Evolutionary conservation across 2,329 filamentous ascomycete genomes (phyloP).

Genomic region (Aspergillus sclerotialis): DNA sequence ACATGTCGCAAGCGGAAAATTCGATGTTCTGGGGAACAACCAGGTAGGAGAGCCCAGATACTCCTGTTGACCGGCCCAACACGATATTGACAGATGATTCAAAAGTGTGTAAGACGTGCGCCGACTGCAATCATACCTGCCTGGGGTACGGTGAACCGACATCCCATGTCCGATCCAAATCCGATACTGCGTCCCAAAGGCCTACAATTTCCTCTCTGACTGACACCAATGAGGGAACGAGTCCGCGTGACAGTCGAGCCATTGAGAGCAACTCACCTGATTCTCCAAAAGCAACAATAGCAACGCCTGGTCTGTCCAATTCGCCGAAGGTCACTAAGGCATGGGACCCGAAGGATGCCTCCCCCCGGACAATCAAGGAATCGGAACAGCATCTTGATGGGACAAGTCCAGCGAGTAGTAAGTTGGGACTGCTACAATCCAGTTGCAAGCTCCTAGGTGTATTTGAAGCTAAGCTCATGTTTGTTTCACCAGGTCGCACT

Average conservation of each 20-base stretch:
- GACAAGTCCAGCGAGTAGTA: constrained; percentile 33
- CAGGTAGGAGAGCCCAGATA: constrained; percentile 30
- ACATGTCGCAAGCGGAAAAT: constrained; percentile 73
- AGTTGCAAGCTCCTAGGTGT: too few relatives aligned
- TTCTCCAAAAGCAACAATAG: constrained; percentile 6
- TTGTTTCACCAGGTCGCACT: constrained; percentile 22
- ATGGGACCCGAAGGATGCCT: constrained; percentile 9
- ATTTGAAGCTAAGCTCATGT: neutral
- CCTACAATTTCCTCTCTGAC: constrained; percentile 12
- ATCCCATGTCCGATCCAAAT: constrained; percentile 25
- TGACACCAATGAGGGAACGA: constrained; percentile 11
- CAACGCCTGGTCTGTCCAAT: constrained; percentile 9
- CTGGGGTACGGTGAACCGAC: constrained; percentile 56
- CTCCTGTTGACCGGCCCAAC: neutral
- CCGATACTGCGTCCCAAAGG: constrained; percentile 19
- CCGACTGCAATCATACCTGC: constrained; percentile 63
- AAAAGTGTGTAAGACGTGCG: constrained; percentile 63
- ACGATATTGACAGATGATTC: constrained; percentile 4
- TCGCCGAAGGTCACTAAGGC: constrained; percentile 12
- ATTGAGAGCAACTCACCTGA: constrained; percentile 23
- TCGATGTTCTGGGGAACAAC: constrained; percentile 66
- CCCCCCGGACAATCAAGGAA: constrained; percentile 15
- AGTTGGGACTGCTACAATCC: too few relatives aligned
- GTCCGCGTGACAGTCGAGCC: constrained; percentile 10
- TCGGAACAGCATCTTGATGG: constrained; percentile 16